Evolutionary conservation across 805 yeast species (phyloP), one percentile per base, ranked within the genome.

Genomic region (Cyberlindnera mycetangii): DNA sequence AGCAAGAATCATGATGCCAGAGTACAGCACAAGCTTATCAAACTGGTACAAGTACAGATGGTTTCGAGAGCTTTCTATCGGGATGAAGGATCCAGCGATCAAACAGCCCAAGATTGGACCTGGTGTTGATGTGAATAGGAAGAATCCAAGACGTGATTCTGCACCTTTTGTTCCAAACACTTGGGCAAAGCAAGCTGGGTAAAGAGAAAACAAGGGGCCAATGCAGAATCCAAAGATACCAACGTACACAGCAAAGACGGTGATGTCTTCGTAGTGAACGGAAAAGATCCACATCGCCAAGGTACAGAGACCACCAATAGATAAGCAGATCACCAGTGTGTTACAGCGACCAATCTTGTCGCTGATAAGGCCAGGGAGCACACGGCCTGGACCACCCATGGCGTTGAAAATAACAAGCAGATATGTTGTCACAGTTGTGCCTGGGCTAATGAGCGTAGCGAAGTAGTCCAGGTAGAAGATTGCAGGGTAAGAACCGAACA

Each of bases 401-500:
- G 50, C 42, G 38, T 50, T 54, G 43, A 48, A 56, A 11, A 56
- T 44, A n/a, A 54, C 53, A 19, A 51, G 32, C 3, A 54, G 22
- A 30, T 52, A 54, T 4, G 51, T 17, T 1, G 56, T 47, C 9
- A 56, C n/a, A 5, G 14, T 27, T 0, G 47, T 17, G 1, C 30
- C 37, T 5, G 60, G 60, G 12, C 32, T 35, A 11, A 54, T 47
- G 9, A 48, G 21, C 1, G 45, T 46, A 11, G 56, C 60, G 43
- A 52, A 56, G 32, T 51, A 54, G 43, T 56, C 60, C 18, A 56
- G 33, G 39, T 54, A 56, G 32, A 56, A 56, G 10, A 56, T 56
- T 2, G 58, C 54, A 9, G 60, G 54, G 42, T 53, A 56, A 15
- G 58, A 39, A 2, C 53, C 58, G 42, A 56, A 48, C 53, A 54